Evolutionary conservation across 805 yeast species (phyloP).

Genomic region (Starmerella sirachaensis): DNA sequence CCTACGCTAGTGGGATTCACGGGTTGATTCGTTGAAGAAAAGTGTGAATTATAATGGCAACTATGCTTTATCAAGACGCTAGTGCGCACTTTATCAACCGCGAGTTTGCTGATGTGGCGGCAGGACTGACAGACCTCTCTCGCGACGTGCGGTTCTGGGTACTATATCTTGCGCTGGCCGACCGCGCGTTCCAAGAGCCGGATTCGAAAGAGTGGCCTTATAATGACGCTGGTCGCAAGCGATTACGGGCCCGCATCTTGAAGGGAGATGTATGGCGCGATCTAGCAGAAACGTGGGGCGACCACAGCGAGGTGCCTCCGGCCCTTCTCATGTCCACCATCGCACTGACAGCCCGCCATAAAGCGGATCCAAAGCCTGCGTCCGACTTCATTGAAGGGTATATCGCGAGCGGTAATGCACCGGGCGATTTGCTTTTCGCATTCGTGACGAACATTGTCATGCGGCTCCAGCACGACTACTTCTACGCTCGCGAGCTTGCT

Average conservation of each 20-base stretch:
- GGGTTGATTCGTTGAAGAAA: too few relatives aligned
- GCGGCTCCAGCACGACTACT: conserved; percentile 11
- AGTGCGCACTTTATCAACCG: conserved; percentile 12
- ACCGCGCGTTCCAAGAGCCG: conserved; percentile 15
- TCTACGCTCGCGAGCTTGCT: conserved; percentile 14
- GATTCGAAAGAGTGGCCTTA: conserved; percentile 12
- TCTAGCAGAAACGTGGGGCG: conserved; percentile 3
- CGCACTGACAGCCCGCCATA: conserved; percentile 7
- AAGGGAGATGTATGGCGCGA: conserved; percentile 6
- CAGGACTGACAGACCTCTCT: conserved; percentile 1
- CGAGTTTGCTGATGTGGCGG: conserved; percentile 10
- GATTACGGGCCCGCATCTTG: conserved; percentile 3
- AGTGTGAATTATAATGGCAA: too few relatives aligned
- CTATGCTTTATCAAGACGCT: conserved; percentile 12
- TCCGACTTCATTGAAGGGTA: conserved; percentile 10
- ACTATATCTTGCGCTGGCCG: conserved; percentile 15
- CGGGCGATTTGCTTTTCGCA: conserved; percentile 7
- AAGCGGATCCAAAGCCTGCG: conserved; percentile 9
- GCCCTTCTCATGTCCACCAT: conserved; percentile 8
- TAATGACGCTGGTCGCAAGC: conserved; percentile 5
- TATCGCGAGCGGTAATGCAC: conserved; percentile 1
- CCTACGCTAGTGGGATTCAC: too few relatives aligned
- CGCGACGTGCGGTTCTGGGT: conserved; percentile 8
- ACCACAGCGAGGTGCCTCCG: conserved; percentile 6
- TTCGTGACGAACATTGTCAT: conserved; percentile 7